These are phyloP conservation scores for Solanum chilense DNA, from an alignment of 257 asterid species.

Conservation along the genomic window DNA sequence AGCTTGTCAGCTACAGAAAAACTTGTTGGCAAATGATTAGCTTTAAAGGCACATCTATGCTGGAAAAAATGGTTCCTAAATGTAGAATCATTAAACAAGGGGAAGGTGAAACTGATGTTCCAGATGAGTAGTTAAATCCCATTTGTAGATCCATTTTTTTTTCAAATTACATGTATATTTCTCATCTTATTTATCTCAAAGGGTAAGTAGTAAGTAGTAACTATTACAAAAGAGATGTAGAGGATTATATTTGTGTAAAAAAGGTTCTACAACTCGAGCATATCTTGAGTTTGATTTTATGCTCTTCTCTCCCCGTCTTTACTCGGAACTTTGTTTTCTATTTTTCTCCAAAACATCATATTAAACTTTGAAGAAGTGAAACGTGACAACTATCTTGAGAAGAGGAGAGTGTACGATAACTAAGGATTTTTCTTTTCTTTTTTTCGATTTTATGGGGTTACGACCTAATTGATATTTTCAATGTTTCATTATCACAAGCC, in stretches of 20 bases:
- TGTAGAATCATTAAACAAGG: slow-evolving; percentile 43
- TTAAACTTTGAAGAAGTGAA: neutral
- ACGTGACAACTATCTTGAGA: neutral
- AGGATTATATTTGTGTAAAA: neutral
- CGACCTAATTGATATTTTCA: neutral
- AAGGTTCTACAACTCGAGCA: neutral
- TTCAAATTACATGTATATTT: slow-evolving; percentile 3
- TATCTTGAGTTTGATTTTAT: neutral
- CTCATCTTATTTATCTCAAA: neutral
- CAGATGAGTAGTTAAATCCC: slow-evolving; percentile 20
- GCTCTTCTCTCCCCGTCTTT: neutral
- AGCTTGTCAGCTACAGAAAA: slow-evolving; percentile 61
- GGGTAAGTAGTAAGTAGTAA: neutral
- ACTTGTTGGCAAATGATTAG: slow-evolving; percentile 86
- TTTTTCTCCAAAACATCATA: neutral
- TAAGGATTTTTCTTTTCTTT: neutral
- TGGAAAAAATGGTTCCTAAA: slow-evolving; percentile 65
- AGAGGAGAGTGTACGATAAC: neutral
- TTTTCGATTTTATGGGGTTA: neutral
- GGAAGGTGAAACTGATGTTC: slow-evolving; percentile 25
- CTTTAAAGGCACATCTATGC: slow-evolving; percentile 80
- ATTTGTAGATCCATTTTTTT: slow-evolving; percentile 7
- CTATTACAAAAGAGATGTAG: neutral
- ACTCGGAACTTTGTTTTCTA: neutral
- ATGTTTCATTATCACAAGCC: neutral